Evolutionary conservation across 345 rosid species (phyloP).

Genomic region (Carallia brachiata): DNA sequence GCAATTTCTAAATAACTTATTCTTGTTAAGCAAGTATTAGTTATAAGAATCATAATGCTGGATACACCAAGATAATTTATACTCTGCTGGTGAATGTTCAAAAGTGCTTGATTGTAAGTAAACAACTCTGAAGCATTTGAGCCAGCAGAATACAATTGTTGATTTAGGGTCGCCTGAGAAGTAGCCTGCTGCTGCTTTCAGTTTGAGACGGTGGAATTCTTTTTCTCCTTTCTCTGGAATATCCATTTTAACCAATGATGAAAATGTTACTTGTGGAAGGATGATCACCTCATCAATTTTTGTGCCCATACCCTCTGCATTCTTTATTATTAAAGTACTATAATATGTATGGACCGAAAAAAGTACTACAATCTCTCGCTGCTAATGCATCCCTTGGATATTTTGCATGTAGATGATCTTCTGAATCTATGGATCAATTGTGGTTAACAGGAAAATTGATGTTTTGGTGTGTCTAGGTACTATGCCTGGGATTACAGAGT

Average conservation of each 20-base stretch:
- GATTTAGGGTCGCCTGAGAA: neutral
- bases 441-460: neutral
- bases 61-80: neutral
- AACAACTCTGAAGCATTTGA: neutral
- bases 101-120: neutral
- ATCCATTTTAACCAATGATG: too few species aligned
- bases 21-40: neutral
- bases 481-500: slow-evolving; percentile 86
- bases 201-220: neutral
- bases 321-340: too few species aligned
- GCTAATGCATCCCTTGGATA: too few species aligned
- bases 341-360: too few species aligned
- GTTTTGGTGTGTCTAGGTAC: slow-evolving; percentile 56
- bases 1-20: neutral
- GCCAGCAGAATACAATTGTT: neutral
- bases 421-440: neutral
- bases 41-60: neutral
- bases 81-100: neutral
- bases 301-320: too few species aligned
- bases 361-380: too few species aligned
- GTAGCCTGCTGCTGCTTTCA: too few species aligned
- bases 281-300: too few species aligned
- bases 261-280: too few species aligned
- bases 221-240: too few species aligned
- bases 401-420: too few species aligned